Evolutionary conservation across 2,329 filamentous ascomycete species (phyloP).

Genomic region (Ascocoryne sarcoides): DNA sequence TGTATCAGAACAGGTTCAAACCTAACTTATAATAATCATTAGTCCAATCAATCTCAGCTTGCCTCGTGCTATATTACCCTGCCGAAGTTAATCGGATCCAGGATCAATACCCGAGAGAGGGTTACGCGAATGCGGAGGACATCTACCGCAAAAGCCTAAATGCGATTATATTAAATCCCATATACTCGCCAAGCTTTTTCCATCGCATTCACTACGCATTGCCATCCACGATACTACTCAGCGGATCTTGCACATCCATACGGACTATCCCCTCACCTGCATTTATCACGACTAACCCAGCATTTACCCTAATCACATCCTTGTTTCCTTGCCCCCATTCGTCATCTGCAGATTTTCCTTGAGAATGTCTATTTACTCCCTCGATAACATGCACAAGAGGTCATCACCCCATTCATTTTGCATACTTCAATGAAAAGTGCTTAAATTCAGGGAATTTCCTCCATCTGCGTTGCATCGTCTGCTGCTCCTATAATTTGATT

Average conservation of each 20-base stretch:
- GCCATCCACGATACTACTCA: constrained; percentile 3
- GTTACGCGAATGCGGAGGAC: constrained; percentile 17
- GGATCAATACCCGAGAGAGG: constrained; percentile 12
- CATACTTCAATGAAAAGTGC: no score
- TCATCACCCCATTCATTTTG: no score
- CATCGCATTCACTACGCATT: constrained; percentile 6
- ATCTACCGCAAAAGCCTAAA: constrained; percentile 13
- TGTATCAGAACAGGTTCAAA: background rate
- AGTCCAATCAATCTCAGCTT: background rate
- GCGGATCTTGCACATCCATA: constrained; percentile 9
- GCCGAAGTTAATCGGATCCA: constrained; percentile 3
- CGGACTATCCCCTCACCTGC: constrained; percentile 8
- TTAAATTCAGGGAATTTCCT: no score
- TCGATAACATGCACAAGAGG: no score
- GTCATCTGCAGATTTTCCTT: constrained; percentile 1
- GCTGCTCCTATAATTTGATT: no score
- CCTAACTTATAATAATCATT: background rate
- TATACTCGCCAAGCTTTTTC: constrained; percentile 2
- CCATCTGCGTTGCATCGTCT: no score
- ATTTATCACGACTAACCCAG: constrained; percentile 2
- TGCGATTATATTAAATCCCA: constrained; percentile 10
- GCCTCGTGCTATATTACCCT: background rate
- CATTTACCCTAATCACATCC: constrained; percentile 5
- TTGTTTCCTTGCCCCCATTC: constrained; percentile 6
- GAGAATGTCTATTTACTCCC: constrained; percentile 9